phyloP scores from a whole-genome alignment of 441 rosid species.

The Manihot esculenta region DNA sequence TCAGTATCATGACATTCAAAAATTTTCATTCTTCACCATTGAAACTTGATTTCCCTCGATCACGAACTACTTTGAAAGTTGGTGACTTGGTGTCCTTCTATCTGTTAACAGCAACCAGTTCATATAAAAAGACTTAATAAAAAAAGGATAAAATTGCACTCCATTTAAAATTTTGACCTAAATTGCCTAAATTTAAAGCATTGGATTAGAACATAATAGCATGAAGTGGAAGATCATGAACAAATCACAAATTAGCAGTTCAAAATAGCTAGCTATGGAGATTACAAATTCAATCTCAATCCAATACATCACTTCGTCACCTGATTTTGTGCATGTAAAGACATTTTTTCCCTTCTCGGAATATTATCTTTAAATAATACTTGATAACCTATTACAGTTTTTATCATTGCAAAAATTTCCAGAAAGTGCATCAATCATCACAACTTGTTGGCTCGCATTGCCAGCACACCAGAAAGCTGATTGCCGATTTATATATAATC shows the following conservation, averaged over 20 bases:
- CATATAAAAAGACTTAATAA: background rate
- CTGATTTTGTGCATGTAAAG: background rate
- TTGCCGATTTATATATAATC: background rate
- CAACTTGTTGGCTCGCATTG: background rate
- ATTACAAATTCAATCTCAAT: background rate
- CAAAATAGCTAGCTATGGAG: background rate
- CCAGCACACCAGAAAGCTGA: background rate
- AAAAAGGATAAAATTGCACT: background rate
- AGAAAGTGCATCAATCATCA: too few species aligned
- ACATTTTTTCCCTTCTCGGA: too few species aligned
- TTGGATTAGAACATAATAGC: too few species aligned
- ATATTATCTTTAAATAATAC: too few species aligned
- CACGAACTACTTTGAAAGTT: conserved; percentile 24
- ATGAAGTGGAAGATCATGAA: background rate
- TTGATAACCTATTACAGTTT: too few species aligned
- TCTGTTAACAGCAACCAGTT: conserved; percentile 36
- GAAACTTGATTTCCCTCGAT: conserved; percentile 25
- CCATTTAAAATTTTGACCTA: too few species aligned
- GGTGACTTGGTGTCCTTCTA: conserved; percentile 25
- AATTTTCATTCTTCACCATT: conserved; percentile 18
- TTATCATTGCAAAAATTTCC: too few species aligned
- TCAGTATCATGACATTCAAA: conserved; percentile 18
- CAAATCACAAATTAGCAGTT: background rate
- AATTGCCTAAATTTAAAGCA: too few species aligned
- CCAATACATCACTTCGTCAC: too few species aligned